These are phyloP conservation scores for Lachnellula arida DNA, from an alignment of 2,329 filamentous ascomycete species.

Conservation along the genomic window DNA sequence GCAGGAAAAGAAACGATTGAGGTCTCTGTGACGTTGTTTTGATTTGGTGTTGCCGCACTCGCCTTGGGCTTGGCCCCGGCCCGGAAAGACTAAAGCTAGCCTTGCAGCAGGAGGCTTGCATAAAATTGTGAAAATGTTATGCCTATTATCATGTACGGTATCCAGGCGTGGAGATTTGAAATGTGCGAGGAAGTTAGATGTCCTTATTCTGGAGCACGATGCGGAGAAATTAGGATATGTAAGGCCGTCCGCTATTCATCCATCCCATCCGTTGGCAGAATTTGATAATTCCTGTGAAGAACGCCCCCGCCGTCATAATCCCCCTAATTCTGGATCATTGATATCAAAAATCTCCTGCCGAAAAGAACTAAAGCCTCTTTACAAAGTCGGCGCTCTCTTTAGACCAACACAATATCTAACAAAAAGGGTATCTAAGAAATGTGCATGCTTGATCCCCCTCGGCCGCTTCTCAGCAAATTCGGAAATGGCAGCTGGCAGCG, in stretches of 20 bases:
- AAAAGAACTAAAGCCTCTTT: neutral
- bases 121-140: neutral
- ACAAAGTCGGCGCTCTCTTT: conserved; percentile 28
- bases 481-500: conserved; percentile 71
- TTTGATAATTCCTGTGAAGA: no score
- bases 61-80: no score
- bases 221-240: no score
- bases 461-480: conserved; percentile 68
- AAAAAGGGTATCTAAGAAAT: conserved; percentile 81
- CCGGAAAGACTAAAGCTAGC: neutral
- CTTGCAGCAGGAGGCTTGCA: neutral
- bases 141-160: neutral
- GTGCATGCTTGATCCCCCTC: conserved; percentile 82
- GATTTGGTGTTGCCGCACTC: neutral
- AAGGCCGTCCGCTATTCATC: no score
- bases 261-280: no score
- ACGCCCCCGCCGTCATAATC: neutral
- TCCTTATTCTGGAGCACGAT: neutral
- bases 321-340: neutral
- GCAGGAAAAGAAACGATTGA: neutral
- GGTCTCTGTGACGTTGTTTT: neutral
- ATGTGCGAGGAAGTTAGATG: neutral
- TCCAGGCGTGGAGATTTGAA: neutral
- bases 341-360: neutral
- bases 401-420: conserved; percentile 61